These are phyloP conservation scores for Penicillium sclerotiorum DNA, from an alignment of 2,329 filamentous ascomycete genomes.

Conservation along the genomic window DNA sequence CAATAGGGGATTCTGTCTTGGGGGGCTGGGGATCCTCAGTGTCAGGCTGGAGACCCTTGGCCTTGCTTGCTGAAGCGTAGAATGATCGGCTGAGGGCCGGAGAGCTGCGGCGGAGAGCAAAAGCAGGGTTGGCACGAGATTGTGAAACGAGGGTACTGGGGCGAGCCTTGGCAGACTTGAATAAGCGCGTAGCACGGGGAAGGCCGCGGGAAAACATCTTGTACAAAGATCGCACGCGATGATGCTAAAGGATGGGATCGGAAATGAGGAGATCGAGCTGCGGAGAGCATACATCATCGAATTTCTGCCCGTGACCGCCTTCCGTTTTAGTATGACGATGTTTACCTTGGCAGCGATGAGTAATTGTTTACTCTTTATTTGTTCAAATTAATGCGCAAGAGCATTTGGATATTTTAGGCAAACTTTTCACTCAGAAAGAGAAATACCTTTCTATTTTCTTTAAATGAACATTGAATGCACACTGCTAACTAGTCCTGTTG, in stretches of 20 bases:
- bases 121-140: not conserved
- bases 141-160: not conserved
- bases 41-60: conserved; percentile 63
- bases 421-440: too few relatives aligned
- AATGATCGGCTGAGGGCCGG: conserved; percentile 22
- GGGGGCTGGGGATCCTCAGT: conserved; percentile 55
- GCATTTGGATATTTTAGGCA: too few relatives aligned
- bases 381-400: not conserved
- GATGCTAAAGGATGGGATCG: not conserved
- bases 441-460: too few relatives aligned
- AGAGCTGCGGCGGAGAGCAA: not conserved
- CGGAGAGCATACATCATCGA: not conserved
- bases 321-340: not conserved
- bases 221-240: too few relatives aligned
- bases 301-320: not conserved
- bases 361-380: not conserved
- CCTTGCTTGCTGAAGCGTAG: conserved; percentile 37
- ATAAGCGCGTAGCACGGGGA: not conserved
- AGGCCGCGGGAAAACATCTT: conserved; percentile 1
- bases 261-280: not conserved
- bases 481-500: not conserved
- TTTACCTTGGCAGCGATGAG: not conserved
- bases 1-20: conserved; percentile 44
- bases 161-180: not conserved
- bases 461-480: too few relatives aligned